Evolutionary conservation across 257 asterid species (phyloP), one percentile per base, ranked within the genome.

Genomic region (Solanum neorickii): DNA sequence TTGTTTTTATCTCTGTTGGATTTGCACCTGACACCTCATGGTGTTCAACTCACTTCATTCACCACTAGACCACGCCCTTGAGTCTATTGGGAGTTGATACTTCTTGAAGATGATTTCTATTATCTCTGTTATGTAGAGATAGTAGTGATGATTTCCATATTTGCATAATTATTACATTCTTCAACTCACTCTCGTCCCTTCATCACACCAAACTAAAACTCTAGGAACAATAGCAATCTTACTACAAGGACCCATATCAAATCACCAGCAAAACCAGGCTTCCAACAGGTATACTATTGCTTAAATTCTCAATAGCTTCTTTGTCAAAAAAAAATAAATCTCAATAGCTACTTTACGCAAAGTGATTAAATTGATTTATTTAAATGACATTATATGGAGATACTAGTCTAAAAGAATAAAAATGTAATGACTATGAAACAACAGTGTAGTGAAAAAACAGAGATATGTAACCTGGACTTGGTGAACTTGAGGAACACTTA

Each of bases 401-500:
- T 75, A 39, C 35, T 75, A 75, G 23, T 41, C 35, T 41, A 75
- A 41, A 75, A n/a, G 60, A 76, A 76, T 7, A 76, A 76, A 41
- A 42, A 42, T 3, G 42, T 31, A 31, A 70, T 31, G 10, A 69
- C 76, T 23, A 76, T 13, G 35, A 66, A 33, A 80, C 62, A 65
- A 10, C n/a, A 42, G 35, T 3, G 5, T 39, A 41, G 60, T 76
- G 83, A 39, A 76, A n/a, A 41, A 41, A 76, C 59, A 76, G 59
- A 42, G 42, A 76, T 60, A 86, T 60, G 73, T 29, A 59, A 69
- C 87, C 87, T 46, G 49, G 74, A 93, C 94, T 94, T 93, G 95
- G 60, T 93, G 98, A 88, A 92, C 88, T 75, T 91, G 94, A 56
- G 94, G 93, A 37, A 72, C 93, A n/a, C 92, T 91, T 72, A 90